Base-by-base conservation (phyloP, 225 moss, liverwort and hornwort species). In the Anthoceros angustus region DNA sequence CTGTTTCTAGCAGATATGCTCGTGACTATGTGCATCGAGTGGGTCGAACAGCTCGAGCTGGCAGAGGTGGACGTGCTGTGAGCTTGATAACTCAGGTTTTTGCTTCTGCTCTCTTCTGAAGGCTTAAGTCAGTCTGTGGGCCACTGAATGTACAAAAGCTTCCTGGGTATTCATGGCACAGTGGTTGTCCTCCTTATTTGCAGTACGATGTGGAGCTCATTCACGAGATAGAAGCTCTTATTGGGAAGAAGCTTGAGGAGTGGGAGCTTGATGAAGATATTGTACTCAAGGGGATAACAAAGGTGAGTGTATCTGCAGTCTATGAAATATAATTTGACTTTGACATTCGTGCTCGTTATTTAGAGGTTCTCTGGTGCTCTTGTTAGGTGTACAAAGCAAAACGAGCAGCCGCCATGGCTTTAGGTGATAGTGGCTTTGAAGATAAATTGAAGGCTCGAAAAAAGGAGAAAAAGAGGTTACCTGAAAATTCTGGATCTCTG, bases 1-100 rank as follows among this genome's bases (percentile, higher is more conserved):
- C 40, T 9, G 62, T 18, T 68, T n/a, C 25, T 39, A 70, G 46
- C 78, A 98, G 95, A 72, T 79, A 88, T 61, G 82, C 98, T 32
- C 82, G 82, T 64, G 98, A 98, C 74, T 98, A 98, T 38, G 85
- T 98, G 6, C 98, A 98, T 76, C 88, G 98, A 74, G 98, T 98
- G 68, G 98, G 98, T 69, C 70, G 98, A 72, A 98, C 98, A 77
- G 98, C 98, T 15, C 87, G 98, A 71, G 98, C 98, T 67, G 98
- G 98, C 64, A 81, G 92, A 76, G 98, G 92, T 18, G 98, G 98
- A 8, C 73, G 80, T 76, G 98, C 98, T 38, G 68, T 98, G 46
- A 98, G 98, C 73, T 74, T 98, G 67, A 85, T 92, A 43, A 98
- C 98, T n/a, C 90, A 90, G 87, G 87, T 87, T 74, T 4, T 32